Base-by-base conservation (phyloP, 2,329 filamentous ascomycete genomes). In the Xenosphaeropsis pyriputrescens region DNA sequence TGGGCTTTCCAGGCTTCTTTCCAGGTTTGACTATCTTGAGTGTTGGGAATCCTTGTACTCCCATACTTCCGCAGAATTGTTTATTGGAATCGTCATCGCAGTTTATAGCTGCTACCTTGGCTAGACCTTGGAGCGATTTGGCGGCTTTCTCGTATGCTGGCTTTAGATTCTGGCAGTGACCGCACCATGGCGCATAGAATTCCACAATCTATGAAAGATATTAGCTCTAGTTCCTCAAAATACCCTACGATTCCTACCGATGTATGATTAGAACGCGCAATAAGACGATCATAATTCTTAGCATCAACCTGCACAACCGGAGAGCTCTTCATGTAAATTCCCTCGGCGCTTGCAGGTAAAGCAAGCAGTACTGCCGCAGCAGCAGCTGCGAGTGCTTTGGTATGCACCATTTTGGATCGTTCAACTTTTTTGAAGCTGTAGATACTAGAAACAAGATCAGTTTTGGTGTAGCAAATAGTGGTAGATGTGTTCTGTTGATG, bases 111-210 rank as follows among this genome's bases (percentile, higher is more conserved):
- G 85, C 91, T 32, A 98, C 89, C 52, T 94, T 93, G 50, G 86
- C 91, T 12, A 96, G 70, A 12, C 91, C 91, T n/a, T 81, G 74
- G 41, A 98, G 79, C 50, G 78, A 85, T 52, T 80, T 82, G 49
- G 91, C 91, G 2, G 79, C 88, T 60, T 94, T 94, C 60, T 96
- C 89, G 62, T 91, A 98, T 33, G 85, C 84, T 3, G 88, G 89
- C 63, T 95, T 88, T 52, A 98, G 79, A 62, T 82, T 95, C 62
- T 94, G 73, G 65, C 91, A 98, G 63, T 96, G 91, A 32, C 89
- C 91, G 53, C 91, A 96, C 89, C 89, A 96, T 17, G 89, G 89
- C 7, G 89, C 89, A 54, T 94, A 96, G 70, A 96, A 96, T 62
- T 88, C 85, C 56, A 76, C 62, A 34, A 76, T 70, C 70, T 77